These are phyloP conservation scores for Microbotryum intermedium DNA, from an alignment of 1,284 basidiomycete species.

Conservation along the genomic window DNA sequence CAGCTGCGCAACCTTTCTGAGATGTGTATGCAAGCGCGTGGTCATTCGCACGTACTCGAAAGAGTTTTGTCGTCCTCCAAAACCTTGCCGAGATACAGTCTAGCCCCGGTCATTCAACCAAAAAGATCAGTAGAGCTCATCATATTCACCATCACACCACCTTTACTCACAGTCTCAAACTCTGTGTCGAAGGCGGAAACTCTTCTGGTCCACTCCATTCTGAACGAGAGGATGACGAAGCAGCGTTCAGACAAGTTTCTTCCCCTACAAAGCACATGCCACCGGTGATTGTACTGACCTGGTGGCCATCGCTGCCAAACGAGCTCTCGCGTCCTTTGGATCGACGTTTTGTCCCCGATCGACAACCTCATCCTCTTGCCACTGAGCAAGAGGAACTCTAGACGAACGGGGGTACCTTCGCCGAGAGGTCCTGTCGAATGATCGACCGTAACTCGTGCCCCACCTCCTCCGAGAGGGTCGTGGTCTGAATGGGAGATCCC, in stretches of 20 bases:
- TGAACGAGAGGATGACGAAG: neutral
- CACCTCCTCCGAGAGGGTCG: too few species aligned
- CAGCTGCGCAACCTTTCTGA: too few species aligned
- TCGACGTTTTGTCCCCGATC: neutral
- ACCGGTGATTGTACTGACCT: neutral
- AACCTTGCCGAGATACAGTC: conserved; percentile 16
- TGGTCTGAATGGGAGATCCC: neutral
- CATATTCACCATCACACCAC: too few species aligned
- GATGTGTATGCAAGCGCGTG: neutral
- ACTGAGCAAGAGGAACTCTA: conserved; percentile 8
- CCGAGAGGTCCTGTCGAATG: neutral
- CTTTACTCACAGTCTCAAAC: conserved; percentile 5
- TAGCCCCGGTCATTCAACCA: neutral
- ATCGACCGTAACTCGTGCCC: neutral
- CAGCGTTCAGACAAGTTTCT: neutral
- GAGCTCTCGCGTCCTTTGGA: neutral
- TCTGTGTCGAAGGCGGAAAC: neutral
- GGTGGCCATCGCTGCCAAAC: conserved; percentile 10
- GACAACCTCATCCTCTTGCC: conserved; percentile 2
- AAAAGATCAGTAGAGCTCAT: neutral
- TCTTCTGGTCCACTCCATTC: conserved; percentile 6
- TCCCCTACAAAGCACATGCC: neutral
- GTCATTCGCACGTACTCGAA: neutral
- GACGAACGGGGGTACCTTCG: neutral
- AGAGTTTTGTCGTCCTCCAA: neutral